Percentiles rank a stretch among this genome's conserved stretches.
Evolutionary conservation across 768 basidiomycete genomes (phyloP).

Genomic region (Sporobolomyces phaffii): DNA sequence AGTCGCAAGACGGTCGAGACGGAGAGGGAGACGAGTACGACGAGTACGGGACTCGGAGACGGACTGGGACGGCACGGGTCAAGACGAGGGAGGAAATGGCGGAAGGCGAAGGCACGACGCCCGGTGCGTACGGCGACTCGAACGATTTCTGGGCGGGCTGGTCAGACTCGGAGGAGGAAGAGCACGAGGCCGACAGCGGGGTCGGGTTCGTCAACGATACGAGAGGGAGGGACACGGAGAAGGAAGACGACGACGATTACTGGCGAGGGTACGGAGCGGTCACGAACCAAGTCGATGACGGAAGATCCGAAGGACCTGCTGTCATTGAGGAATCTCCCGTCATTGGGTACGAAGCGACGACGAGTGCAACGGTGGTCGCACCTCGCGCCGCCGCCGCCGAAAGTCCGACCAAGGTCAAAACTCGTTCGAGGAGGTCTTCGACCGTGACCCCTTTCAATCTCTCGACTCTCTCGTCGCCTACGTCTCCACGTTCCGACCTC

Average conservation of each 20-base stretch:
- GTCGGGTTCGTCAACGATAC: not conserved
- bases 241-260: conserved; percentile 10
- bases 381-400: not conserved
- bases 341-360: not conserved
- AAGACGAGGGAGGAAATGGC: conserved; percentile 11
- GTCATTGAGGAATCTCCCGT: not conserved
- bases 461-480: not conserved
- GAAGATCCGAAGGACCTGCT: not conserved
- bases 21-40: not conserved
- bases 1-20: not conserved
- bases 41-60: not conserved
- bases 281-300: conserved; percentile 5
- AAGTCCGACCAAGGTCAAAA: not conserved
- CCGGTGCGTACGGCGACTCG: conserved; percentile 12
- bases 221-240: not conserved
- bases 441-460: not conserved
- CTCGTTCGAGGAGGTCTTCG: conserved; percentile 5
- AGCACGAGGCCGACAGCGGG: not conserved
- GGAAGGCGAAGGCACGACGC: conserved; percentile 22
- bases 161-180: not conserved
- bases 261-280: conserved; percentile 16
- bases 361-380: not conserved
- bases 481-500: not conserved
- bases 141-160: conserved; percentile 29
- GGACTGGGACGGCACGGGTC: not conserved